Evolutionary conservation across 106 monocot species (phyloP), one percentile per base, ranked within the genome.

Genomic region (Gastrodia elata): DNA sequence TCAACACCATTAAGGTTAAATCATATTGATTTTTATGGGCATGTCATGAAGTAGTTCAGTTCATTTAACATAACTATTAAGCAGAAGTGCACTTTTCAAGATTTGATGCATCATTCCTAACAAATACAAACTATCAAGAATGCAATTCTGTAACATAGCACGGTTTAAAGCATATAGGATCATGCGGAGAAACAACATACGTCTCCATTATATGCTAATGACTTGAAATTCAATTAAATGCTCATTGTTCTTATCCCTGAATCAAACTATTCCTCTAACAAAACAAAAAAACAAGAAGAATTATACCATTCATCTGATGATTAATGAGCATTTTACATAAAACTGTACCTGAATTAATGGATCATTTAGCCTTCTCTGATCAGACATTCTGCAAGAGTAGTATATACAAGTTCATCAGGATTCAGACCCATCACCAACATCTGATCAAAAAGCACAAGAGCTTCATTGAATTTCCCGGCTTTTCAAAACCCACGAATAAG

Each of bases 361-460:
- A 52, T n/a, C 52, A 22, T 22, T 52, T 69, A 26, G 38, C 58
- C 72, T 64, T 72, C 39, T 56, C 70, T 48, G 18, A 13, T 18
- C 71, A 76, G 71, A 58, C 33, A 74, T 68, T 77, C 65, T 18
- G 46, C 75, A 41, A 82, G 71, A 34, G 71, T 39, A 64, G 26
- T 71, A 30, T 38, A 22, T 32, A 82, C 3, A 39, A 79, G 24
- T 39, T 39, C 32, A 79, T 86, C 82, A 67, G 85, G 85, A 22
- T 25, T 77, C 65, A 87, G 10, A 34, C 86, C 82, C 38, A 84
- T 80, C 15, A 76, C 74, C 41, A 90, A 25, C 86, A 90, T 90
- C 75, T 67, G 77, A 33, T 77, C 74, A 77, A 83, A 82, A 1
- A 90, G 68, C 77, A 75, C 77, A 42, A 64, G 73, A 16, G 89